Percentiles rank a stretch among this genome's conserved stretches.
Evolutionary conservation across 805 yeast species (phyloP).

Genomic region (Metschnikowia similis): DNA sequence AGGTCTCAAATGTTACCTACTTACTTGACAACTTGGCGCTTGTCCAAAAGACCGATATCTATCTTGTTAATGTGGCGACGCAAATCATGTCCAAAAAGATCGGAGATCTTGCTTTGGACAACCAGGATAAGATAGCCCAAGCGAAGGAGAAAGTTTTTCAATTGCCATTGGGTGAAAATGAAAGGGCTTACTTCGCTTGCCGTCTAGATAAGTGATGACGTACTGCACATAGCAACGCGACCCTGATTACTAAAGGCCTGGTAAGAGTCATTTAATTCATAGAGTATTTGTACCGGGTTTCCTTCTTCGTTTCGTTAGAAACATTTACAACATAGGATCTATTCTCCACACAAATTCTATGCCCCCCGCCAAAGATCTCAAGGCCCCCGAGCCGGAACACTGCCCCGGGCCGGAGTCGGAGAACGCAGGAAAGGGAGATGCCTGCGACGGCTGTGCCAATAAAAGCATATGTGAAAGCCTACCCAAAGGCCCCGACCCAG

Average conservation of each 20-base stretch:
- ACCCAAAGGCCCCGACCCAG: constrained; percentile 95
- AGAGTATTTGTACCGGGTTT: not conserved
- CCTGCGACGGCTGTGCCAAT: constrained; percentile 94
- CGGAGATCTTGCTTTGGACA: constrained; percentile 36
- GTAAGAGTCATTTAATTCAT: not conserved
- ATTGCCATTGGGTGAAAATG: constrained; percentile 46
- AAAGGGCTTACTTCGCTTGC: constrained; percentile 29
- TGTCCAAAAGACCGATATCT: constrained; percentile 22
- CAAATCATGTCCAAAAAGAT: constrained; percentile 50
- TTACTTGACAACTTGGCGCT: constrained; percentile 45
- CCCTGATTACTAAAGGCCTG: not conserved
- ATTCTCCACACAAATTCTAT: constrained; percentile 6
- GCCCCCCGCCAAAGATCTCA: constrained; percentile 25
- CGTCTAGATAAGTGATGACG: not conserved
- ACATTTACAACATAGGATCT: not conserved
- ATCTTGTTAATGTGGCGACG: constrained; percentile 38
- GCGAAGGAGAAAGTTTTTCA: constrained; percentile 31
- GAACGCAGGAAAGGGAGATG: constrained; percentile 87
- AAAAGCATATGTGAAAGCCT: constrained; percentile 83
- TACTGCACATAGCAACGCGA: constrained; percentile 2
- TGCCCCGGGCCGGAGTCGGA: constrained; percentile 99
- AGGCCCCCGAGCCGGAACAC: constrained; percentile 89
- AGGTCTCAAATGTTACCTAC: constrained; percentile 26
- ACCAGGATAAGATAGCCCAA: constrained; percentile 14
- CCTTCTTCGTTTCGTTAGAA: not conserved